Evolutionary conservation across 805 yeast genomes (phyloP).

Genomic region (Diddensiella transvaalensis): DNA sequence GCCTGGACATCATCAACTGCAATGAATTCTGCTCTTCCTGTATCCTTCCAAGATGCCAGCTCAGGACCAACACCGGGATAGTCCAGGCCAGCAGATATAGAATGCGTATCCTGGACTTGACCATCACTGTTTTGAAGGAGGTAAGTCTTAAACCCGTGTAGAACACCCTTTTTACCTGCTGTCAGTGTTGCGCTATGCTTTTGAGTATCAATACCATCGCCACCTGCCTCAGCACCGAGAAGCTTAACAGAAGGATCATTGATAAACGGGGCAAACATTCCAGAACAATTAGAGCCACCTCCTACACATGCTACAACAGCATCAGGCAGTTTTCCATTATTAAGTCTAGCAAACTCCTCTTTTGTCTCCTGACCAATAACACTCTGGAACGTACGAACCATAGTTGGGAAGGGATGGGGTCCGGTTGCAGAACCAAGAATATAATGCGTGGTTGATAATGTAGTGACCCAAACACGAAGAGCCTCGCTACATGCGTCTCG

Average conservation of each 20-base stretch:
- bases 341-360: conserved; percentile 77
- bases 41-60: conserved; percentile 89
- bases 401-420: conserved; percentile 97
- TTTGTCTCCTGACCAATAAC: conserved; percentile 95
- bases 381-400: conserved; percentile 97
- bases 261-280: conserved; percentile 93
- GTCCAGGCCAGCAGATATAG: conserved; percentile 97
- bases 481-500: conserved; percentile 99
- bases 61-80: conserved; percentile 99
- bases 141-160: conserved; percentile 95
- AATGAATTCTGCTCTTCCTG: conserved; percentile 84
- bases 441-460: conserved; percentile 82
- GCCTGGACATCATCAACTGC: conserved; percentile 98
- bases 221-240: conserved; percentile 98
- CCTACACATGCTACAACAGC: conserved; percentile 98
- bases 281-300: conserved; percentile 97
- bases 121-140: conserved; percentile 91
- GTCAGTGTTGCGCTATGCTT: conserved; percentile 91
- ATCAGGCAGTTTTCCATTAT: conserved; percentile 82
- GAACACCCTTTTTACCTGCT: conserved; percentile 95
- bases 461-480: conserved; percentile 90
- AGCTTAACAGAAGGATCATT: conserved; percentile 71
- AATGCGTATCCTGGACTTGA: conserved; percentile 95
- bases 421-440: conserved; percentile 98
- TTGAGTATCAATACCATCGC: conserved; percentile 89